Base-by-base conservation (phyloP, 768 basidiomycete species). In the Russula dissimulans region DNA sequence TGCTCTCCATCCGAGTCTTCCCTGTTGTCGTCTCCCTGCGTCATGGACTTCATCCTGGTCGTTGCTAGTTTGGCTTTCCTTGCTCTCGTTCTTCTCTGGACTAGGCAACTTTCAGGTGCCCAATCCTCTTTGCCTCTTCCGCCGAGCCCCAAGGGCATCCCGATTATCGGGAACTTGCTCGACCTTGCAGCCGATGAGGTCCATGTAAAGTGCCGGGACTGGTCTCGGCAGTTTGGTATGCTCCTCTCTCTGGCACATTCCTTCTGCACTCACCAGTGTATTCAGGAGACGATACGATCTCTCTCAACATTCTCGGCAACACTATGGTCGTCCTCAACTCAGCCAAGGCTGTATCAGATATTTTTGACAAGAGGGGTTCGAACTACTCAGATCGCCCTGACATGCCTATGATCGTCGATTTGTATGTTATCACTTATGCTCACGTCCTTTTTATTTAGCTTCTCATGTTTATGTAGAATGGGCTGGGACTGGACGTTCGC, bases 321-420 rank as follows among this genome's bases (percentile, higher is more conserved):
- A 57, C 63, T 17, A 65, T 65, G 60, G 42, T 67, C 32, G 31
- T 67, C 38, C 58, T 67, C 48, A 67, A 67, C 49, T 65, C 67
- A 10, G 51, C 54, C 14, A 58, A 65, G 46, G 66, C 63, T 3
- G 57, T 67, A n/a, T 61, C 60, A 14, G 67, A 67, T 39, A 44
- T 67, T 49, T 67, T 67, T 47, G 67, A 67, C 36, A 67, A 67
- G 51, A 64, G 66, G 12, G 67, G 67, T 3, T 59, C 63, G 22
- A 66, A 64, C 52, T 67, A 68, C 50, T 68, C 67, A 12, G 67
- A 68, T 45, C 60, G 67, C n/a, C 67, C 67, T 11, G 59, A 61
- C 14, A 36, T 68, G 57, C 57, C 67, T 3, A 68, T 64, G 63
- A 62, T 60, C 38, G 44, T 62, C 15, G 67, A 68, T 44, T 43